Evolutionary conservation across 768 basidiomycete species (phyloP).

Genomic region (Boletus reticuloceps): DNA sequence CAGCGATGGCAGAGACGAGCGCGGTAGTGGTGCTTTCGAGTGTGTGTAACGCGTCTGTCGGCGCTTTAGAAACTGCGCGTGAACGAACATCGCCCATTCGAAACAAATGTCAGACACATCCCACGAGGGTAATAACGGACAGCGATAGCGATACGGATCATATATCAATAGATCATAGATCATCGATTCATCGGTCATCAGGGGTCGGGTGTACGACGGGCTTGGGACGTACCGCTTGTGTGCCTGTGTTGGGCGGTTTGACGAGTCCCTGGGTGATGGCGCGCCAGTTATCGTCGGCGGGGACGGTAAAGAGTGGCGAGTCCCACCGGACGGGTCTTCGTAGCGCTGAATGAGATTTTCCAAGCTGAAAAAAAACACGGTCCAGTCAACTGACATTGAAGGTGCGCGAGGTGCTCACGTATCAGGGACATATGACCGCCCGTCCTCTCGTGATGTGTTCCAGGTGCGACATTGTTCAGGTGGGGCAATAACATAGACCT

Average conservation of each 20-base stretch:
- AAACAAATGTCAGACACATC: too few species aligned
- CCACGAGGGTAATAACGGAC: too few species aligned
- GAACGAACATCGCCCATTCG: too few species aligned
- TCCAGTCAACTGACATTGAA: too few species aligned
- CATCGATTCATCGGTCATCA: too few species aligned
- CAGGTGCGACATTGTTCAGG: slow-evolving; percentile 75
- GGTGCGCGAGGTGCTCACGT: slow-evolving; percentile 49
- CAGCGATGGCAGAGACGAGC: slow-evolving; percentile 70
- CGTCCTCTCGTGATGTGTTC: slow-evolving; percentile 56
- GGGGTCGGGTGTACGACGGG: background rate
- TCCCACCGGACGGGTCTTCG: slow-evolving; percentile 99
- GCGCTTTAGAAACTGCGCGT: slow-evolving; percentile 65
- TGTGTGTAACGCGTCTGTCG: slow-evolving; percentile 81
- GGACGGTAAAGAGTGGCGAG: slow-evolving; percentile 85
- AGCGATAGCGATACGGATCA: too few species aligned
- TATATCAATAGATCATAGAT: too few species aligned
- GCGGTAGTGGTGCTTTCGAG: slow-evolving; percentile 76
- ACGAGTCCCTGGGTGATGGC: slow-evolving; percentile 75
- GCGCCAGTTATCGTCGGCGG: slow-evolving; percentile 72
- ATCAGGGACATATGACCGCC: slow-evolving; percentile 54
- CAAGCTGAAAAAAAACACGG: background rate
- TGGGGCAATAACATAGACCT: slow-evolving; percentile 74
- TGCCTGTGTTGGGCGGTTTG: slow-evolving; percentile 87
- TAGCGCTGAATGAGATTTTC: slow-evolving; percentile 69
- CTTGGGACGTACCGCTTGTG: slow-evolving; percentile 52